Conservation (phyloP, 306 rosid genomes). For the Quercus gilva region DNA sequence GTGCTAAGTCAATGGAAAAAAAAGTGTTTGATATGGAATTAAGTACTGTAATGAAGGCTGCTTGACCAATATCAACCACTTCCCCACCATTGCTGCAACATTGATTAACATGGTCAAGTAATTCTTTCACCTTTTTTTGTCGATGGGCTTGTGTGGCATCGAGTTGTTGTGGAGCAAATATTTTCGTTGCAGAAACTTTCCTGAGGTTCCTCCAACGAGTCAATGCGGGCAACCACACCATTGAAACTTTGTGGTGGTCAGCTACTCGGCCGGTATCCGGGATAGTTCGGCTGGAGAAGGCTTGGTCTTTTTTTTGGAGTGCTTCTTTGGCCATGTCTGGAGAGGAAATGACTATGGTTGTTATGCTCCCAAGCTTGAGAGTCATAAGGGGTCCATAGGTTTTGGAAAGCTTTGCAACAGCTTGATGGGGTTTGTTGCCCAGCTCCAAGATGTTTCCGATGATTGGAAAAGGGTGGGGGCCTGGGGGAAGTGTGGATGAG, state of each 20-base stretch:
- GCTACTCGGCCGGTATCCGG: background rate
- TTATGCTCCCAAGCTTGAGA: conserved; percentile 24
- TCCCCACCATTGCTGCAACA: background rate
- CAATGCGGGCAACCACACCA: background rate
- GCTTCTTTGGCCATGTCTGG: conserved; percentile 15
- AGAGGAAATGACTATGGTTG: conserved; percentile 27
- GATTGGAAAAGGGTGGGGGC: conserved; percentile 47
- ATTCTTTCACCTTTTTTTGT: background rate
- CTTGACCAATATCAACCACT: background rate
- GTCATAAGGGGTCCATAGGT: conserved; percentile 23
- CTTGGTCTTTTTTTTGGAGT: background rate
- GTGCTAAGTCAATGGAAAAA: background rate
- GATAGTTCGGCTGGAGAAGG: background rate
- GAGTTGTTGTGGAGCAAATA: background rate
- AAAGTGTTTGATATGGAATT: background rate
- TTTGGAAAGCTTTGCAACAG: conserved; percentile 25
- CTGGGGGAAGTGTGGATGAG: conserved; percentile 36
- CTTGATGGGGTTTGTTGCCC: conserved; percentile 32
- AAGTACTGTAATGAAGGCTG: background rate
- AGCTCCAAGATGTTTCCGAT: conserved; percentile 51
- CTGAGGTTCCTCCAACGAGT: conserved; percentile 1
- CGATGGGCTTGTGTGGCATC: background rate
- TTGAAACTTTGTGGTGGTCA: background rate
- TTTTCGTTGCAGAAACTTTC: background rate
- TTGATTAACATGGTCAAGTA: background rate